Conservation (phyloP, 2,329 filamentous ascomycete genomes). For the Furcasterigmium sp. region DNA sequence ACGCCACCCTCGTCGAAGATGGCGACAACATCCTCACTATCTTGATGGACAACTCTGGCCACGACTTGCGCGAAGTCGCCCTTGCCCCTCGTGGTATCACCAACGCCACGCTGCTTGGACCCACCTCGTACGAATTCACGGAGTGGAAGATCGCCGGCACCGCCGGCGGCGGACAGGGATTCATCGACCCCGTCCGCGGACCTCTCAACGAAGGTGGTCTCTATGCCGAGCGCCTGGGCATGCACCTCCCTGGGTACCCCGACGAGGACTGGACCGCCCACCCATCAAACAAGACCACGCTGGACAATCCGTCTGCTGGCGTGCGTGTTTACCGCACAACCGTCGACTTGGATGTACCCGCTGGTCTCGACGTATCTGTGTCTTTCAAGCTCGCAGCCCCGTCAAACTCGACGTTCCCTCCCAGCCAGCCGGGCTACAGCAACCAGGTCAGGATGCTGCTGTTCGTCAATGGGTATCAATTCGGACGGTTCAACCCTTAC, state of each 20-base stretch:
- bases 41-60: constrained; percentile 55
- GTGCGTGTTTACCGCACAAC: constrained; percentile 51
- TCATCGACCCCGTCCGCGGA: constrained; percentile 51
- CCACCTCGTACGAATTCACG: constrained; percentile 31
- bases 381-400: constrained; percentile 47
- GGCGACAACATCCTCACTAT: constrained; percentile 45
- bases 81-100: constrained; percentile 46
- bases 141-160: constrained; percentile 55
- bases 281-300: constrained; percentile 21
- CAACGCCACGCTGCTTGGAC: constrained; percentile 43
- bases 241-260: constrained; percentile 52
- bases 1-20: constrained; percentile 34
- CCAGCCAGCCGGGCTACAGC: constrained; percentile 19
- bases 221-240: constrained; percentile 51
- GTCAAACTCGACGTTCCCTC: constrained; percentile 29
- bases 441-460: constrained; percentile 44
- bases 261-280: constrained; percentile 35
- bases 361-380: constrained; percentile 48
- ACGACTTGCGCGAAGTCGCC: constrained; percentile 46
- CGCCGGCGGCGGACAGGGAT: constrained; percentile 45
- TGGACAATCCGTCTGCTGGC: constrained; percentile 41
- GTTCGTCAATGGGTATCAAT: constrained; percentile 63
- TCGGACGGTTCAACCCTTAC: constrained; percentile 53
- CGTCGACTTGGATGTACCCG: constrained; percentile 43
- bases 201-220: constrained; percentile 54